A percentile compares a stretch with the other conserved stretches of the same genome.
Evolutionary conservation across 2,329 filamentous ascomycete genomes (phyloP).

Genomic region (Penicillium brevicompactum): DNA sequence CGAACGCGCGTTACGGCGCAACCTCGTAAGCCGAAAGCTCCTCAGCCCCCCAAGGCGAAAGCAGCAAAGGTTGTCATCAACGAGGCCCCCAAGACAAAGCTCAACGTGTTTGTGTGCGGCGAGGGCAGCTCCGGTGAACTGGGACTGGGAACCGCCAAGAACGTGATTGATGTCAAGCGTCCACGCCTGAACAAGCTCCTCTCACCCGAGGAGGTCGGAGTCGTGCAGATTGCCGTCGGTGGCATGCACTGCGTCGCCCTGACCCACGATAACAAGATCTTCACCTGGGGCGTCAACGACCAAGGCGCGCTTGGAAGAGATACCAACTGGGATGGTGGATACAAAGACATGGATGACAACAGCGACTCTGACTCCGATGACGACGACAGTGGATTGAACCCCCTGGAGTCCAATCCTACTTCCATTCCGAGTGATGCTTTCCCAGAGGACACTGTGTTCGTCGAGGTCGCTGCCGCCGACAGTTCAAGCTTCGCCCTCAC

Average conservation of each 20-base stretch:
- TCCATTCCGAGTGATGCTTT: conserved; percentile 52
- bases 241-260: conserved; percentile 81
- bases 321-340: conserved; percentile 68
- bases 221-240: conserved; percentile 76
- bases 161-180: conserved; percentile 70
- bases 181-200: conserved; percentile 70
- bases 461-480: conserved; percentile 61
- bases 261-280: conserved; percentile 77
- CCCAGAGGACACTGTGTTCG: conserved; percentile 57
- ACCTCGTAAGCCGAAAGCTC: conserved; percentile 30
- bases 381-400: conserved; percentile 60
- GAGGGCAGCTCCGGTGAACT: conserved; percentile 81
- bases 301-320: conserved; percentile 77
- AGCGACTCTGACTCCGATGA: conserved; percentile 51
- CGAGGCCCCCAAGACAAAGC: conserved; percentile 54
- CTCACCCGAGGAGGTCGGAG: conserved; percentile 58
- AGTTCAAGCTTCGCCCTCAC: conserved; percentile 63
- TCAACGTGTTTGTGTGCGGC: conserved; percentile 80
- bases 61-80: conserved; percentile 59
- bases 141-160: conserved; percentile 69
- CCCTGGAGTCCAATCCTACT: conserved; percentile 57
- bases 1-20: conserved; percentile 33
- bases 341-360: conserved; percentile 53
- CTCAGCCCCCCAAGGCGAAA: conserved; percentile 29
- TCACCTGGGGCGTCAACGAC: conserved; percentile 88